Percentiles rank a stretch among this genome's conserved stretches.
These are phyloP conservation scores for Primulina tabacum DNA, from an alignment of 257 asterid genomes.

Conservation along the genomic window DNA sequence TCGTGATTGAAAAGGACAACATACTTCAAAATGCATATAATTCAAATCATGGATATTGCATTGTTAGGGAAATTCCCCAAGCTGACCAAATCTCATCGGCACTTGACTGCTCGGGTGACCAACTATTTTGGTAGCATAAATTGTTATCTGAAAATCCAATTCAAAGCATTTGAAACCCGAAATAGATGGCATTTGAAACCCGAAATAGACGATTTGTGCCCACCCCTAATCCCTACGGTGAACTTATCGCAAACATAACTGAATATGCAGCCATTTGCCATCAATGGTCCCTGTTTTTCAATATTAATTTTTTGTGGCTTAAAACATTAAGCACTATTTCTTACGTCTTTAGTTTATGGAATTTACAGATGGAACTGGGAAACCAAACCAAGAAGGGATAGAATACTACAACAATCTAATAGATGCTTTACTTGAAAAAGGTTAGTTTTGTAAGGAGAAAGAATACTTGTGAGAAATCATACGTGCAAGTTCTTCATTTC, in stretches of 20 bases:
- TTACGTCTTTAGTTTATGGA: too few relatives aligned
- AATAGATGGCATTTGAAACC: background rate
- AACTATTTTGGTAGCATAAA: too few relatives aligned
- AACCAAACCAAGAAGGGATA: slow-evolving; percentile 71
- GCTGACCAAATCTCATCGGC: background rate
- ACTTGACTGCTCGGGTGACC: background rate
- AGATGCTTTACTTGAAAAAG: slow-evolving; percentile 63
- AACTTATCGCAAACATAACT: background rate
- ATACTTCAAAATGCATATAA: too few relatives aligned
- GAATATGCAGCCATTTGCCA: too few relatives aligned
- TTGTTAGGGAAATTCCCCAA: background rate
- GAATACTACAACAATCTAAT: slow-evolving; percentile 71
- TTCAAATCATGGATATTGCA: too few relatives aligned
- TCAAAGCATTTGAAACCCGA: background rate
- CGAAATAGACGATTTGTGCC: background rate
- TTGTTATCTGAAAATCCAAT: too few relatives aligned
- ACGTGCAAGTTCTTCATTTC: background rate
- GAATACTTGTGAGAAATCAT: background rate
- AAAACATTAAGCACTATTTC: too few relatives aligned
- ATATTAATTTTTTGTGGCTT: too few relatives aligned
- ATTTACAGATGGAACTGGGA: slow-evolving; percentile 70
- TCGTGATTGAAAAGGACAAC: too few relatives aligned
- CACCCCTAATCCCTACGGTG: background rate
- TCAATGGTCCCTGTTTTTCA: too few relatives aligned
- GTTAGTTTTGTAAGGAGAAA: slow-evolving; percentile 25